Percentiles rank a stretch among this genome's conserved stretches.
phyloP scores from a whole-genome alignment of 140 eudicot genomes.

The Bidens hawaiensis region DNA sequence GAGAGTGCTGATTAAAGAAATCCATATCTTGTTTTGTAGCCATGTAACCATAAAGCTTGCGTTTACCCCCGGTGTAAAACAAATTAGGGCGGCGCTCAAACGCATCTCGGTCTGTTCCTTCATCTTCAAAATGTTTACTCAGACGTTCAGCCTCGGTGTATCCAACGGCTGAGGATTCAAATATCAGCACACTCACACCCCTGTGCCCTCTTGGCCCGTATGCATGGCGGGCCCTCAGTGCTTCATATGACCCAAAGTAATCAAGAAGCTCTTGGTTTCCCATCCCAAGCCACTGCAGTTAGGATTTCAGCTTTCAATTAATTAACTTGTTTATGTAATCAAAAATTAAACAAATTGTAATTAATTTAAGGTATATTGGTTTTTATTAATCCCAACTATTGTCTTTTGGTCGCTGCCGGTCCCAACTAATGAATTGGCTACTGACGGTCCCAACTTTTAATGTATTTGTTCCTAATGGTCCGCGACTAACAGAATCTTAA shows the following conservation, averaged over 20 bases:
- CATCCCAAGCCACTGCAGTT: slow-evolving; percentile 60
- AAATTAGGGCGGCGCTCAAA: slow-evolving; percentile 32
- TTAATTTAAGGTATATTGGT: no score
- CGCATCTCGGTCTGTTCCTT: slow-evolving; percentile 45
- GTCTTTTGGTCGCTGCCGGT: no score
- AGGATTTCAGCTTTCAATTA: slow-evolving; percentile 8
- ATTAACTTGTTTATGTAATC: neutral
- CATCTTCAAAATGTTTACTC: slow-evolving; percentile 49
- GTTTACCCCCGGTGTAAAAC: slow-evolving; percentile 53
- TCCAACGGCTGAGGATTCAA: slow-evolving; percentile 63
- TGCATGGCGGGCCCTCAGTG: slow-evolving; percentile 54
- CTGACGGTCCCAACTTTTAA: no score
- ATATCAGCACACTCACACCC: slow-evolving; percentile 62
- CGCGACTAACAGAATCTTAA: no score
- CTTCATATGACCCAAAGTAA: slow-evolving; percentile 45
- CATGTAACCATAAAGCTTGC: slow-evolving; percentile 62
- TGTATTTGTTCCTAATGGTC: no score
- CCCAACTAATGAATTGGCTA: no score
- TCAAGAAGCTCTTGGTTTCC: slow-evolving; percentile 68
- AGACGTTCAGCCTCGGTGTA: slow-evolving; percentile 69
- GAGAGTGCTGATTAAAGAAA: slow-evolving; percentile 56
- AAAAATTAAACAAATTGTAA: neutral
- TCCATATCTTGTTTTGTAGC: slow-evolving; percentile 58
- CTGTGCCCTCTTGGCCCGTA: slow-evolving; percentile 79
- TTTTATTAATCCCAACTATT: no score